Evolutionary conservation across 1,139 yeast genomes (phyloP).

Genomic region (Debaryomyces sp.): DNA sequence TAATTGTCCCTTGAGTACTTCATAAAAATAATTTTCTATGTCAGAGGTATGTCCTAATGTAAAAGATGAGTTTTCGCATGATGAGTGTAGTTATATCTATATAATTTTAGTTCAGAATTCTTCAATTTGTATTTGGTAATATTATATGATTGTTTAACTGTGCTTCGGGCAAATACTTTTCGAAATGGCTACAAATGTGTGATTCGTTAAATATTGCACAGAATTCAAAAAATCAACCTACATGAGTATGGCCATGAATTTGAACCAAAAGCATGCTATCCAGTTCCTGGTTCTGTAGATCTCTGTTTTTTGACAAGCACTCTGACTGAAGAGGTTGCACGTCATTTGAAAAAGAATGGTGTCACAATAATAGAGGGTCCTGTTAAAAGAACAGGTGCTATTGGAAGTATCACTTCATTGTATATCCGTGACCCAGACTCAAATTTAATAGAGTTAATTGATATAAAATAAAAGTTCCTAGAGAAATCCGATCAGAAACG

Average conservation of each 20-base stretch:
- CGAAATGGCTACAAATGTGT: too few species aligned
- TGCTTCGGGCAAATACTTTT: too few species aligned
- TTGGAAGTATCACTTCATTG: slow-evolving; percentile 6
- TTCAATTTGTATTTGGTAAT: too few species aligned
- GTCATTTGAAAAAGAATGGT: neutral
- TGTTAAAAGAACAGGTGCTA: slow-evolving; percentile 9
- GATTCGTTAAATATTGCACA: too few species aligned
- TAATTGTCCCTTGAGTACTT: neutral
- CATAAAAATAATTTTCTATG: neutral
- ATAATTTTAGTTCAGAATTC: neutral
- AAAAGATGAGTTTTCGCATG: neutral
- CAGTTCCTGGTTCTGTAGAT: slow-evolving; percentile 10
- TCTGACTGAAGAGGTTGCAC: slow-evolving; percentile 1
- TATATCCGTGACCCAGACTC: slow-evolving; percentile 11
- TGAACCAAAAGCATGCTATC: slow-evolving; percentile 8
- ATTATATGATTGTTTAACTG: too few species aligned
- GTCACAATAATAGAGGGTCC: slow-evolving; percentile 7
- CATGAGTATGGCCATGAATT: slow-evolving; percentile 10
- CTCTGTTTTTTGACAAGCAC: slow-evolving; percentile 8
- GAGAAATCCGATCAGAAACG: neutral
- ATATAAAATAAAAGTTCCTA: neutral
- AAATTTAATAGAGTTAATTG: slow-evolving; percentile 9
- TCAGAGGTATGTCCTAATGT: neutral
- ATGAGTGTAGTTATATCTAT: neutral
- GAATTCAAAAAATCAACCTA: slow-evolving; percentile 8